phyloP scores from a whole-genome alignment of 2,329 filamentous ascomycete genomes.

The Periconia sp. region DNA sequence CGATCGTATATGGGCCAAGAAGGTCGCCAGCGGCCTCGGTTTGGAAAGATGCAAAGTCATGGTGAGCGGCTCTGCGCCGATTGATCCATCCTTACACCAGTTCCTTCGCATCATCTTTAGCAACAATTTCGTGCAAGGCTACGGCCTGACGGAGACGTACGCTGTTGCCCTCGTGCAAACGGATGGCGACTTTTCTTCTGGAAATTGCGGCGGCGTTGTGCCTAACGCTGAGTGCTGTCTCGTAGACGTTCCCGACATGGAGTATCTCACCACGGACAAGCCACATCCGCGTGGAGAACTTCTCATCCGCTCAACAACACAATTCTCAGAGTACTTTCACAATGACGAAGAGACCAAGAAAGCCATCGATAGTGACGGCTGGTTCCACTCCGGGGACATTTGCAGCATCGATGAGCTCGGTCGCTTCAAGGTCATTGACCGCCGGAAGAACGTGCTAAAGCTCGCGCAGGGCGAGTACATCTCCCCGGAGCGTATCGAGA shows the following conservation, averaged over 20 bases:
- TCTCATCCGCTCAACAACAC: constrained; percentile 76
- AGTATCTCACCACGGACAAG: constrained; percentile 86
- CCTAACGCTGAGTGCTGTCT: constrained; percentile 77
- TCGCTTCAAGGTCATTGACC: constrained; percentile 91
- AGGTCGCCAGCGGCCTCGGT: constrained; percentile 83
- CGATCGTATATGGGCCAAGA: constrained; percentile 88
- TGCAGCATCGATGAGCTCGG: constrained; percentile 83
- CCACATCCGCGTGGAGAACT: constrained; percentile 91
- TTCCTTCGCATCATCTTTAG: constrained; percentile 86
- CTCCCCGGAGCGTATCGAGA: constrained; percentile 95
- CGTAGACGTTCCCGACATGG: constrained; percentile 89
- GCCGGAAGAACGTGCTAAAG: constrained; percentile 99
- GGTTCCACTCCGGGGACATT: constrained; percentile 97
- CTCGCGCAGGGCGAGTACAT: constrained; percentile 98
- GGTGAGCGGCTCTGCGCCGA: constrained; percentile 87
- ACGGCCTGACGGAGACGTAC: constrained; percentile 93
- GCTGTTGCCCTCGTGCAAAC: constrained; percentile 76
- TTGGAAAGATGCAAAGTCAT: constrained; percentile 75
- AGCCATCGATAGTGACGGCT: constrained; percentile 83
- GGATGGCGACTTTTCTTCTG: constrained; percentile 72
- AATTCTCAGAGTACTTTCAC: constrained; percentile 89
- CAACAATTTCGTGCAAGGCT: constrained; percentile 83
- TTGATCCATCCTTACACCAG: constrained; percentile 85
- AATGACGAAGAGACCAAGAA: constrained; percentile 87
- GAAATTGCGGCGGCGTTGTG: constrained; percentile 80